Evolutionary conservation across 2,329 filamentous ascomycete species (phyloP).

Genomic region (Graphilbum fragrans): DNA sequence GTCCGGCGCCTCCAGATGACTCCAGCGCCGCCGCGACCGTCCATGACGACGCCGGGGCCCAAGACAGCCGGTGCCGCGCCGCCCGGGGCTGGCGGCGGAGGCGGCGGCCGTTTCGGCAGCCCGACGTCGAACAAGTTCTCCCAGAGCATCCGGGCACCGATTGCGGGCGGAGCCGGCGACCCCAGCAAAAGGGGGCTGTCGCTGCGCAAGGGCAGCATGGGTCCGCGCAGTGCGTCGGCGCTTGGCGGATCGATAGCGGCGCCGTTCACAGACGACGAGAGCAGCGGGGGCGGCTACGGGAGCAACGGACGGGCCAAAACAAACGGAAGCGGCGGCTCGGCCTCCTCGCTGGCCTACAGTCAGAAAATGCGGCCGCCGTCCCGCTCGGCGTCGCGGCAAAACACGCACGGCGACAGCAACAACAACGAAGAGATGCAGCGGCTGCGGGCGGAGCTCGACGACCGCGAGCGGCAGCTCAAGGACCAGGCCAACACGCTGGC

Average conservation of each 20-base stretch:
- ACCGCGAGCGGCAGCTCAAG: conserved; percentile 75
- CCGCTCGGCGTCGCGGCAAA: conserved; percentile 22
- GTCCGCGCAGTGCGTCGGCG: conserved; percentile 47
- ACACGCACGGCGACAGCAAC: neutral
- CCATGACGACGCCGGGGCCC: conserved; percentile 39
- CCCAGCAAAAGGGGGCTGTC: conserved; percentile 35
- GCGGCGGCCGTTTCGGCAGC: conserved; percentile 44
- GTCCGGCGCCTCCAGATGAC: conserved; percentile 56
- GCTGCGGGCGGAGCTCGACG: conserved; percentile 62
- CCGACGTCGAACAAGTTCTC: conserved; percentile 51
- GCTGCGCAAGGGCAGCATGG: conserved; percentile 37
- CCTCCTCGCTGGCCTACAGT: conserved; percentile 34
- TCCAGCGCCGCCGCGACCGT: conserved; percentile 43
- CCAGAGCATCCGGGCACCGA: conserved; percentile 40
- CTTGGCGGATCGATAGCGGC: conserved; percentile 47
- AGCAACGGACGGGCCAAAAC: conserved; percentile 36
- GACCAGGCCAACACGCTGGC: conserved; percentile 72
- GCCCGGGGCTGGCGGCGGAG: neutral
- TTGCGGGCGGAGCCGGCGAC: conserved; percentile 41
- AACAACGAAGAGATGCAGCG: conserved; percentile 54
- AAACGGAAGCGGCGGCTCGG: conserved; percentile 41
- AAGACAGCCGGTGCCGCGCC: conserved; percentile 19
- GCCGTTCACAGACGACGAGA: conserved; percentile 9
- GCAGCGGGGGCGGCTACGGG: conserved; percentile 20
- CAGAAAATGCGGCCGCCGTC: conserved; percentile 40